Evolutionary conservation across 2,329 filamentous ascomycete species (phyloP).

Genomic region (Colletotrichum sansevieriae): DNA sequence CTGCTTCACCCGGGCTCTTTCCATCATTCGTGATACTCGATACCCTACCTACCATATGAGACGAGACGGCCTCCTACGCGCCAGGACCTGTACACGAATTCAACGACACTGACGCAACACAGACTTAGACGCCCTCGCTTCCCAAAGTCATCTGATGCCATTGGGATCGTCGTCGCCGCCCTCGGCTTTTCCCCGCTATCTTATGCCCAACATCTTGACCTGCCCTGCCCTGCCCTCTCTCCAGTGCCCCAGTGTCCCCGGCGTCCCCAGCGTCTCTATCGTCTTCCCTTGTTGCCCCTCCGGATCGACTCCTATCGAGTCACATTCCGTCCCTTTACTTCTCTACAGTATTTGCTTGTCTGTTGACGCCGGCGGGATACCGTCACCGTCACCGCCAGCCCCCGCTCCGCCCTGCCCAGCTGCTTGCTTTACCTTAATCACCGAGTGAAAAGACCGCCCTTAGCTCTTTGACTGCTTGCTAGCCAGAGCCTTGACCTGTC

Average conservation of each 20-base stretch:
- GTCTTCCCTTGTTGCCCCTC: slow-evolving; percentile 21
- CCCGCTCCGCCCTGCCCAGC: not conserved
- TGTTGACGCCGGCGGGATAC: not conserved
- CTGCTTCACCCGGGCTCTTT: too few relatives aligned
- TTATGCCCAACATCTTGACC: not conserved
- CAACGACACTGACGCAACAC: slow-evolving; percentile 13
- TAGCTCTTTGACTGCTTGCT: slow-evolving; percentile 6
- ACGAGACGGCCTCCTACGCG: too few relatives aligned
- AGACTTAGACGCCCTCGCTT: slow-evolving; percentile 30
- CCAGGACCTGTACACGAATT: too few relatives aligned
- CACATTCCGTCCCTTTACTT: slow-evolving; percentile 12
- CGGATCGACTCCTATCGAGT: slow-evolving; percentile 12
- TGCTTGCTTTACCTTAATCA: not conserved
- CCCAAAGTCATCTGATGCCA: slow-evolving; percentile 26
- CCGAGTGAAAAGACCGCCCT: not conserved
- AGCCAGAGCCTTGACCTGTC: slow-evolving; percentile 35
- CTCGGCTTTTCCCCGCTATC: slow-evolving; percentile 13
- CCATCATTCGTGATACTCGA: too few relatives aligned
- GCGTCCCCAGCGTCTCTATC: slow-evolving; percentile 7
- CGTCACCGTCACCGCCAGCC: not conserved
- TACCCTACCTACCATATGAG: too few relatives aligned
- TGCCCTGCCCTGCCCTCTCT: slow-evolving; percentile 4
- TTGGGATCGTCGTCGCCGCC: slow-evolving; percentile 20
- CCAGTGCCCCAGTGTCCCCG: not conserved
- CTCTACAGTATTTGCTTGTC: not conserved